Base-by-base conservation (phyloP, 495 filamentous ascomycete species). In the Emericellopsis terricola region DNA sequence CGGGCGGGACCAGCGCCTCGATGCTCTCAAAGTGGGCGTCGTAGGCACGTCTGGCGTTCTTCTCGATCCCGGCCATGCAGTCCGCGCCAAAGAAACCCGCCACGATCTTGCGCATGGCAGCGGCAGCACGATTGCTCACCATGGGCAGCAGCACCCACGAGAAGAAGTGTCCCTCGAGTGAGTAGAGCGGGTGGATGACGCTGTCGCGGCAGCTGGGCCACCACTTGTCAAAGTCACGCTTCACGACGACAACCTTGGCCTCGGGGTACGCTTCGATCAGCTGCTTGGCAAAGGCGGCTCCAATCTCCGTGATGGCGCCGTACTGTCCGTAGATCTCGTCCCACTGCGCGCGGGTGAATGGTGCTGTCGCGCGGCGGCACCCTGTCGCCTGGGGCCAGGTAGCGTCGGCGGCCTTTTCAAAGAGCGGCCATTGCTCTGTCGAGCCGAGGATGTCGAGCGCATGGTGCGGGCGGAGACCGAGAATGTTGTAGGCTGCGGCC, bases 191-290 rank as follows among this genome's bases (percentile, higher is more conserved):
- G 14, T 3, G 7, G 8, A 31, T 8, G 29, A 31, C 4, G 11
- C 15, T 16, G 9, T 28, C 24, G 15, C 31, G 30, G 13, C 17
- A 19, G 30, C 41, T 48, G 21, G 38, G 37, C 58, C 60, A 67
- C 21, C 44, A 48, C n/a, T 56, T 48, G 3, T 55, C 49, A 34
- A 43, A 49, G 33, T 55, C 42, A 4, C 55, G 47, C 23, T 49
- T 41, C 17, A 57, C 51, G 4, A 65, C 29, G 28, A 67, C 49
- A 28, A 65, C 57, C 33, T 57, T 52, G 6, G 53, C 57, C n/a
- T 68, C 50, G 0, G 63, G 63, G 36, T 68, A 69, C 0, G 56
- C 54, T 4, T 38, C 37, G 32, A 64, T 49, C 2, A 63, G 49
- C 34, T 62, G 46, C 3, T 35, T 17, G 11, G 46, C 50, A 31